Evolutionary conservation across 2,329 filamentous ascomycete species (phyloP), one percentile per base, ranked within the genome.

Genomic region (Colletotrichum sojae): DNA sequence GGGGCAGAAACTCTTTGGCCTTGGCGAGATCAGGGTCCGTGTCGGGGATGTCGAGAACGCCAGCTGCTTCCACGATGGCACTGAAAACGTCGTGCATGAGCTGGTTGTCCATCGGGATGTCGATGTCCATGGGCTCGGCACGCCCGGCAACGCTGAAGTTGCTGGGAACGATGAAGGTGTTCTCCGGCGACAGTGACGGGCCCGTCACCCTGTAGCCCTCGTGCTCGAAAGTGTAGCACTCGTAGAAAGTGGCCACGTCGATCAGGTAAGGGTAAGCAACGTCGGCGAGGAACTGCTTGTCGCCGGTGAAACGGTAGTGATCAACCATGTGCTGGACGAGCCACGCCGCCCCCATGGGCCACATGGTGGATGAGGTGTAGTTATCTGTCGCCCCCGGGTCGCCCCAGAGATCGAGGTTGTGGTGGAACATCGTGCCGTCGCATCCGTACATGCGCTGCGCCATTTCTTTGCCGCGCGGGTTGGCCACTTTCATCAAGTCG

Each of bases 291-390:
- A 72, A 73, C 3, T 64, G 49, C 46, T 70, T 71, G 60, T 79
- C 76, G 67, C 76, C 71, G 1, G 74, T 79, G 70, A 80, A 83
- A 15, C 72, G 74, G 67, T 80, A 82, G 61, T 79, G 76, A 60
- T 83, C 80, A 71, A 80, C 79, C 49, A 79, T 74, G 69, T 83
- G 81, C 52, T 73, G 75, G 8, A 76, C 77, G 13, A 83, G 70
- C 82, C 82, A 84, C 5, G 79, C 78, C 2, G 76, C 78, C 27
- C 80, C 79, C 70, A 82, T 73, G 1, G 80, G 80, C 81, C 81
- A 83, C 71, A 77, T 73, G 12, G 73, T 78, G 16, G 60, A 63
- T 9, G 66, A 52, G 2, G 58, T 68, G 39, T 53, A 76, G 12
- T 73, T 75, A 63, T 81, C 80, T 5, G 78, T 75, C 0, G 80